A percentile compares a stretch with the other conserved stretches of the same genome.
Conservation (phyloP, 164 flowering plant species). For the Litsea cubeba region DNA sequence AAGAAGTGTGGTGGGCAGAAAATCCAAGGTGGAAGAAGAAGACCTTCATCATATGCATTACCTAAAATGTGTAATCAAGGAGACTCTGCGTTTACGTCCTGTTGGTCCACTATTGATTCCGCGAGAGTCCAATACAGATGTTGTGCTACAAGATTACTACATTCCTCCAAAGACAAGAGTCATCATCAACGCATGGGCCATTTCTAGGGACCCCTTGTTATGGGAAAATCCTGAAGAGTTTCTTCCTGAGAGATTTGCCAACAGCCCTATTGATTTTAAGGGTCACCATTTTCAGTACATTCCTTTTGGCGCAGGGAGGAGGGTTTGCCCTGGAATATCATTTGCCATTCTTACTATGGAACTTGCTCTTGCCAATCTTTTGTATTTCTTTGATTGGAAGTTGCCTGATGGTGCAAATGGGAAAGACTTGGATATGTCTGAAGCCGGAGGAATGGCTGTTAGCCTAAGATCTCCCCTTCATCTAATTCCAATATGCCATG, state of each 20-base stretch:
- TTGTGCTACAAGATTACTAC: neutral
- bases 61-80: neutral
- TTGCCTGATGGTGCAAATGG: neutral
- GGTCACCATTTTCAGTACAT: slow-evolving; percentile 2
- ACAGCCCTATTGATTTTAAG: neutral
- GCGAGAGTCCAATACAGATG: neutral
- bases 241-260: slow-evolving; percentile 3
- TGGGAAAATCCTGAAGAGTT: slow-evolving; percentile 8
- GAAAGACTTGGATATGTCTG: neutral
- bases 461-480: neutral
- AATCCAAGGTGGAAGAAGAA: neutral
- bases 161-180: slow-evolving; percentile 4
- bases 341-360: neutral
- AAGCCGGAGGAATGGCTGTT: neutral
- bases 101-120: slow-evolving; percentile 1
- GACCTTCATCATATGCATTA: neutral
- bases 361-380: slow-evolving; percentile 6
- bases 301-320: slow-evolving; percentile 9
- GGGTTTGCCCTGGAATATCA: slow-evolving; percentile 4
- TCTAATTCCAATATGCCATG: neutral
- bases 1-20: neutral
- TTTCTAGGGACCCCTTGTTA: neutral
- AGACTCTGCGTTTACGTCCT: slow-evolving; percentile 4
- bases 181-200: neutral
- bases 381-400: slow-evolving; percentile 5